phyloP scores from a whole-genome alignment of 306 rosid species.

The Macrotyloma uniflorum region DNA sequence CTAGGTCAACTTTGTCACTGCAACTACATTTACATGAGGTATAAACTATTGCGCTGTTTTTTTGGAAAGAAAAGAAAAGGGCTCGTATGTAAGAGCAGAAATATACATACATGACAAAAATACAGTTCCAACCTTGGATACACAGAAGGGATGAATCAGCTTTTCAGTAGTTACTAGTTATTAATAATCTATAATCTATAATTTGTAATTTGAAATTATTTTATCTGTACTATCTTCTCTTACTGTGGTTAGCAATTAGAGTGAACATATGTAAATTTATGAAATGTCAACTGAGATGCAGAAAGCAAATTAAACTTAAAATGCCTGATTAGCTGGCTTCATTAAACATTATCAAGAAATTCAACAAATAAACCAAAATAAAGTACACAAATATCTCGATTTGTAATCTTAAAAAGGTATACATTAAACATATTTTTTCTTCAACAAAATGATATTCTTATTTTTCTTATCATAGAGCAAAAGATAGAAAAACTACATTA shows the following conservation, averaged over 20 bases:
- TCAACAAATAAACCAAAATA: slow-evolving; percentile 1
- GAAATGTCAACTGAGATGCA: slow-evolving; percentile 19
- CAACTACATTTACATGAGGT: slow-evolving; percentile 1
- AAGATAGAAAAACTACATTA: slow-evolving; percentile 8
- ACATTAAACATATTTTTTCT: slow-evolving; percentile 30
- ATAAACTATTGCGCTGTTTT: slow-evolving; percentile 14
- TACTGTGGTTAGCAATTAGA: slow-evolving; percentile 21
- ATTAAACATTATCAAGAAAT: slow-evolving; percentile 24
- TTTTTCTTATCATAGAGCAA: slow-evolving; percentile 13
- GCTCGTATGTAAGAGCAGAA: slow-evolving; percentile 19
- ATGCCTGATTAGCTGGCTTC: neutral
- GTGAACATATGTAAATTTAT: slow-evolving; percentile 12
- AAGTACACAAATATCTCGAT: slow-evolving; percentile 3
- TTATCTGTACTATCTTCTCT: slow-evolving; percentile 33
- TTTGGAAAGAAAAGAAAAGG: neutral
- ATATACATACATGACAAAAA: slow-evolving; percentile 7
- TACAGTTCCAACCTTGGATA: slow-evolving; percentile 27
- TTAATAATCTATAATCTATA: no score
- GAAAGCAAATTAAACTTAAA: slow-evolving; percentile 19
- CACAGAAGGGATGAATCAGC: slow-evolving; percentile 15
- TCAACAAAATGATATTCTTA: slow-evolving; percentile 32
- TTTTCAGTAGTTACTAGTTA: slow-evolving; percentile 6
- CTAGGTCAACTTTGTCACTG: slow-evolving; percentile 1
- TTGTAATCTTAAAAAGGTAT: slow-evolving; percentile 14
- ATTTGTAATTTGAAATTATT: slow-evolving; percentile 26